Conservation (phyloP, 768 basidiomycete species). For the Cystobasidium onofrii region DNA sequence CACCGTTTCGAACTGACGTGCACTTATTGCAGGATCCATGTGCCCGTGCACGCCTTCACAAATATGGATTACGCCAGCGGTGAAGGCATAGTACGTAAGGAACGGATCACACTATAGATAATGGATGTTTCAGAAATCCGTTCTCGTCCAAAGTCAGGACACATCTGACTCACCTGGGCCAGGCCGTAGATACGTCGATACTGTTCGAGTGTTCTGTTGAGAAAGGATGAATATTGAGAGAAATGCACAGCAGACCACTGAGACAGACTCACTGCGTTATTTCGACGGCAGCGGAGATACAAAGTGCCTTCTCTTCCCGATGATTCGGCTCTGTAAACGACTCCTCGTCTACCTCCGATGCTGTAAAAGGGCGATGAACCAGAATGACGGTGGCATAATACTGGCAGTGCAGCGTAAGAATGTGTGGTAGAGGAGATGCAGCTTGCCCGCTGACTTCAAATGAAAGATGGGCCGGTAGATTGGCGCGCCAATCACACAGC, state of each 20-base stretch:
- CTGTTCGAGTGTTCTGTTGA: slow-evolving; percentile 35
- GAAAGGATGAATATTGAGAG: slow-evolving; percentile 43
- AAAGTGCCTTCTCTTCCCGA: slow-evolving; percentile 38
- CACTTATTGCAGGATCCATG: slow-evolving; percentile 35
- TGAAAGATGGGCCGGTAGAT: slow-evolving; percentile 41
- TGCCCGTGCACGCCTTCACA: slow-evolving; percentile 46
- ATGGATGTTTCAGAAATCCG: no score
- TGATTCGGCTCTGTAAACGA: slow-evolving; percentile 40
- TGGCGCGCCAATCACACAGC: slow-evolving; percentile 42
- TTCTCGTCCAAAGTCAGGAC: no score
- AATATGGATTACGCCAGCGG: slow-evolving; percentile 43
- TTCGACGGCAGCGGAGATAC: no score
- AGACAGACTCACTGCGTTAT: no score
- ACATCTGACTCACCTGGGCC: no score
- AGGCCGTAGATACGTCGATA: slow-evolving; percentile 42
- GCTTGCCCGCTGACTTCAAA: slow-evolving; percentile 37
- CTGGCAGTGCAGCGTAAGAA: slow-evolving; percentile 42
- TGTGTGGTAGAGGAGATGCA: slow-evolving; percentile 41
- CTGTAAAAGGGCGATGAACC: slow-evolving; percentile 45
- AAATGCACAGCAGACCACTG: slow-evolving; percentile 38
- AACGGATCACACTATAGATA: slow-evolving; percentile 42
- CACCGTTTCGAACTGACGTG: slow-evolving; percentile 38
- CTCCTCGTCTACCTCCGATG: no score
- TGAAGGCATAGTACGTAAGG: slow-evolving; percentile 44
- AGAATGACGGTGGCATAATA: slow-evolving; percentile 44